Percentiles rank a stretch among this genome's conserved stretches.
Evolutionary conservation across 441 rosid species (phyloP).

Genomic region (Euphorbia celastroides): DNA sequence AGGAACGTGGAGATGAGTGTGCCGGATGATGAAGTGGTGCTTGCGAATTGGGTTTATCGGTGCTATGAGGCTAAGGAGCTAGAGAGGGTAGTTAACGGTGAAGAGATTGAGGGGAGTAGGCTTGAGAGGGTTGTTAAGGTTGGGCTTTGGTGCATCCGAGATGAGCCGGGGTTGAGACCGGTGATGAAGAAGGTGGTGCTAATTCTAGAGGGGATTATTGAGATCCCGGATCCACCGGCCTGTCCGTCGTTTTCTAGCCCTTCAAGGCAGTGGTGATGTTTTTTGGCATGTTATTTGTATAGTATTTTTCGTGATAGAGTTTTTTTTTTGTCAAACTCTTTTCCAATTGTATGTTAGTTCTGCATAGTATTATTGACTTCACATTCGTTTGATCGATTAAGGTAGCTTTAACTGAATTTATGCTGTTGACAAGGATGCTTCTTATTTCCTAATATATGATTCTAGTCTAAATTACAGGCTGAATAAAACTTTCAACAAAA

Average conservation of each 20-base stretch:
- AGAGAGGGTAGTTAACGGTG: background rate
- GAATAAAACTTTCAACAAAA: too few species aligned
- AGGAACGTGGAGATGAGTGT: conserved; percentile 10
- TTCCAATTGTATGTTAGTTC: too few species aligned
- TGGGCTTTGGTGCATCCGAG: conserved; percentile 24
- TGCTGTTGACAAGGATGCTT: too few species aligned
- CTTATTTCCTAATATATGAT: too few species aligned
- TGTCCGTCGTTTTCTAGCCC: background rate
- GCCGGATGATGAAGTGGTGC: conserved; percentile 9
- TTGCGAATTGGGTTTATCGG: conserved; percentile 12
- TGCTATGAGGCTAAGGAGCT: conserved; percentile 10
- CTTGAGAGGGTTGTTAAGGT: conserved; percentile 10
- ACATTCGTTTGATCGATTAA: too few species aligned
- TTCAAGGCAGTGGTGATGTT: background rate
- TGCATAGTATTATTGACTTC: too few species aligned
- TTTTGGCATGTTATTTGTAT: background rate
- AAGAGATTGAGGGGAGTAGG: conserved; percentile 1
- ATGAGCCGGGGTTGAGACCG: conserved; percentile 31
- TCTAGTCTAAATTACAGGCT: too few species aligned
- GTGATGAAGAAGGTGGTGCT: conserved; percentile 33
- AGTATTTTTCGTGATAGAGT: too few species aligned
- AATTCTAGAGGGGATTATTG: conserved; percentile 33
- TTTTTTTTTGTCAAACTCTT: too few species aligned
- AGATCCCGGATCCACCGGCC: conserved; percentile 25
- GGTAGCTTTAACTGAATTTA: too few species aligned